These are phyloP conservation scores for Lantana camara DNA, from an alignment of 257 asterid genomes.

Conservation along the genomic window DNA sequence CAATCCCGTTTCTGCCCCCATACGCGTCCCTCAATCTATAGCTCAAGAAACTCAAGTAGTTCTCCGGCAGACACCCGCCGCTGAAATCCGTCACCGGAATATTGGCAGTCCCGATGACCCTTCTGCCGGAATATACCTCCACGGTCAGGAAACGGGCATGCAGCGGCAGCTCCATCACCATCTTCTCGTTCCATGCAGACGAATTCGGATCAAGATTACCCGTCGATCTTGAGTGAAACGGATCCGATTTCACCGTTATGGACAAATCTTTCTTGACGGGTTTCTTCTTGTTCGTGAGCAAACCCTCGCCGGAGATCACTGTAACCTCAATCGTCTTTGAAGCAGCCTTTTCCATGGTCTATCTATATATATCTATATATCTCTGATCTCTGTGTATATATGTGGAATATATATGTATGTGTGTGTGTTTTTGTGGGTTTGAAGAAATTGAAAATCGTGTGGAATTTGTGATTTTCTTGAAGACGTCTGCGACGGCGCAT, in stretches of 20 bases:
- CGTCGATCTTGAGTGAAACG: constrained; percentile 37
- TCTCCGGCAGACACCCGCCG: constrained; percentile 64
- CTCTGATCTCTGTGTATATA: no score
- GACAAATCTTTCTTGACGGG: constrained; percentile 47
- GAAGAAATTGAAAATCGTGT: no score
- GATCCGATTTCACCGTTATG: constrained; percentile 47
- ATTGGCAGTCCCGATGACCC: constrained; percentile 49
- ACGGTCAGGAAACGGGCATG: constrained; percentile 49
- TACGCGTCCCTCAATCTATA: constrained; percentile 59
- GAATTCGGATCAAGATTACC: constrained; percentile 35
- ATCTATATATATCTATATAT: neutral
- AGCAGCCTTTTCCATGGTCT: constrained; percentile 11
- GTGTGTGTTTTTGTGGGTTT: neutral
- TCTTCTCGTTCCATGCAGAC: constrained; percentile 71
- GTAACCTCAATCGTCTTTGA: constrained; percentile 52
- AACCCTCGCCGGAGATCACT: constrained; percentile 70
- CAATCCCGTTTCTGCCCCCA: constrained; percentile 75
- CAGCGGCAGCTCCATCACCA: constrained; percentile 55
- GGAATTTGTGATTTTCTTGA: neutral
- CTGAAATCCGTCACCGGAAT: constrained; percentile 71
- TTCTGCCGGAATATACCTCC: constrained; percentile 49
- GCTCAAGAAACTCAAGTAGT: constrained; percentile 71
- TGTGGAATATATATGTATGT: neutral
- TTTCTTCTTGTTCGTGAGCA: constrained; percentile 29
- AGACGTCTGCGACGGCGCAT: neutral